Base-by-base conservation (phyloP, 148 eudicot species). In the Rhododendron simsii region DNA sequence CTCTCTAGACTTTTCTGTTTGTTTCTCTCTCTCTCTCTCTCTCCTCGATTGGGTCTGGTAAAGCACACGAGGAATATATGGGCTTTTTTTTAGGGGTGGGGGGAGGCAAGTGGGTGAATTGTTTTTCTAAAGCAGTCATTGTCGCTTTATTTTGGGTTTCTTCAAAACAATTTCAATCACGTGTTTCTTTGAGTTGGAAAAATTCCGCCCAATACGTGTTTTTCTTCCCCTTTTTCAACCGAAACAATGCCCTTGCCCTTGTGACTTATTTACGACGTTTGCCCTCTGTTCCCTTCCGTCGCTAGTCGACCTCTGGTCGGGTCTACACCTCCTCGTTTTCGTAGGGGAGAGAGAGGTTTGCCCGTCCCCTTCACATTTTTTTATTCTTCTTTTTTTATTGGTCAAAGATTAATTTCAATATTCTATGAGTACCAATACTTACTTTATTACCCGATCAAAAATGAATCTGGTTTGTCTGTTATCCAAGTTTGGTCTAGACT, bases 31-130 rank as follows among this genome's bases (percentile, higher is more conserved):
- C 59, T 50, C 16, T 20, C 69, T 45, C 2, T 16, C 5, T 15
- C 33, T 13, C 4, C n/a, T 15, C 61, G n/a, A 1, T 23, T 10
- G 33, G 28, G 8, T 23, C 14, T 20, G 85, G 4, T 47, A 30
- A 28, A 83, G 89, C 95, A 59, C 65, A 92, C 93, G 95, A 93
- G 93, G 95, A 90, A 90, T 91, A 92, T 85, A 89, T 83, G 89
- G 89, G 86, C 30, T 16, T 47, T 82, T 59, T 59, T 1, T 33
- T 33, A 33, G 35, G 35, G 35, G 35, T 1, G 35, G 9, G 65
- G 8, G 55, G 8, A 5, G 51, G 28, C 79, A 35, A 51, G 84
- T 53, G 75, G 44, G 50, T 33, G 16, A 69, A 9, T 23, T 41
- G 55, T 28, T 7, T n/a, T 80, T 20, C 11, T 75, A 7, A 16